Percentiles rank a stretch among this genome's conserved stretches.
Conservation (phyloP, 148 eudicot species). For the Camellia sinensis region DNA sequence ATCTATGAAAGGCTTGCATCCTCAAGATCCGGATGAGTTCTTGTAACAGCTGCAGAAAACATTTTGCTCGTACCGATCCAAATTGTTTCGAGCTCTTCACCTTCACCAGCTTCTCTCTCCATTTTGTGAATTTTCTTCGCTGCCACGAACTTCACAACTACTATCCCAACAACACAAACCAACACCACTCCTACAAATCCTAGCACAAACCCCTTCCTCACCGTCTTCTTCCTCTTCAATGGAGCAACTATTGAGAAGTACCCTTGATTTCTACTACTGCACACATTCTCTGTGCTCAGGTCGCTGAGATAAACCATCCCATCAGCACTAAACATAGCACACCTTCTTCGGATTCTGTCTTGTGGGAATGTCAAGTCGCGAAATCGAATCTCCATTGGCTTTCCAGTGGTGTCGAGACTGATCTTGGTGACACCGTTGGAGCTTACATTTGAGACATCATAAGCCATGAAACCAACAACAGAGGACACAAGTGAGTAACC, state of each 20-base stretch:
- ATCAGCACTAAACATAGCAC: conserved; percentile 28
- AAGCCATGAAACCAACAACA: conserved; percentile 36
- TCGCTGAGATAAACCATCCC: conserved; percentile 26
- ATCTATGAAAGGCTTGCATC: conserved; percentile 10
- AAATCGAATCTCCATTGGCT: conserved; percentile 26
- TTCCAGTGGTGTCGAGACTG: conserved; percentile 21
- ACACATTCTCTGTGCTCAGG: conserved; percentile 14
- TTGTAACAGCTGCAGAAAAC: conserved; percentile 38
- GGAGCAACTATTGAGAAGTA: conserved; percentile 35
- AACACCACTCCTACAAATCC: conserved; percentile 21
- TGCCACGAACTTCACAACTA: conserved; percentile 10
- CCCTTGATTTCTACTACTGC: conserved; percentile 30
- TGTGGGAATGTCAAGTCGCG: neutral
- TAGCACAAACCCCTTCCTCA: conserved; percentile 22
- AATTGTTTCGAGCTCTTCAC: conserved; percentile 32
- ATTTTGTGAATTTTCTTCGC: conserved; percentile 26
- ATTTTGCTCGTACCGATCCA: conserved; percentile 39
- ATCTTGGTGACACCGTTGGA: conserved; percentile 20
- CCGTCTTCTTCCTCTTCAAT: conserved; percentile 19
- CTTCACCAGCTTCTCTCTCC: conserved; percentile 38
- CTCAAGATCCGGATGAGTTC: conserved; percentile 43
- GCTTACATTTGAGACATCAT: conserved; percentile 32
- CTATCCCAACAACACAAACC: conserved; percentile 16
- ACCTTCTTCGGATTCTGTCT: conserved; percentile 2
- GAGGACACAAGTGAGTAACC: conserved; percentile 31